These are phyloP conservation scores for Spathaspora arborariae DNA, from an alignment of 805 yeast species.

Conservation along the genomic window DNA sequence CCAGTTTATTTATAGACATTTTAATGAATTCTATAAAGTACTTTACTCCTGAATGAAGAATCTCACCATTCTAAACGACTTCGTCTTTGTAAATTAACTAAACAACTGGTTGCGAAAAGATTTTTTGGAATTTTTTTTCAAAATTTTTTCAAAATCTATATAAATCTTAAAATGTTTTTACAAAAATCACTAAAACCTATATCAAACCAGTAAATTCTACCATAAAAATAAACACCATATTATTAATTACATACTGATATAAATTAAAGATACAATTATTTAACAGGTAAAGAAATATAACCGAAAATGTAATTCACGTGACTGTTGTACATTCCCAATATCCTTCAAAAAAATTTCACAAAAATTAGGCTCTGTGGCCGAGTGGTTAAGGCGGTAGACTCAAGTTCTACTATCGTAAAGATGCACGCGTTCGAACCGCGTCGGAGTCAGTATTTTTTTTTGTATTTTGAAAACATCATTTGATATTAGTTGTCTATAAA, in stretches of 20 bases:
- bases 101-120: neutral
- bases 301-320: neutral
- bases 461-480: neutral
- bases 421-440: slow-evolving; percentile 35
- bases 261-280: no score
- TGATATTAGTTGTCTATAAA: no score
- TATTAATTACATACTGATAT: no score
- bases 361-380: slow-evolving; percentile 27
- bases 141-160: neutral
- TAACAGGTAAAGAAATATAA: no score
- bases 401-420: slow-evolving; percentile 34
- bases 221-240: no score
- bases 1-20: neutral
- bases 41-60: neutral
- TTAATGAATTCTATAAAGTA: no score
- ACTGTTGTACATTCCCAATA: no score
- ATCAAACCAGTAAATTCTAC: no score
- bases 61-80: no score
- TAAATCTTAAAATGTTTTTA: neutral
- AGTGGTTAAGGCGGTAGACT: slow-evolving; percentile 36
- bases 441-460: slow-evolving; percentile 24
- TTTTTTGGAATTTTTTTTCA: neutral
- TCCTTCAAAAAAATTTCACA: neutral
- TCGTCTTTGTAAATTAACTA: neutral
- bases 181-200: no score